A percentile compares a stretch with the other conserved stretches of the same genome.
Evolutionary conservation across 2,329 filamentous ascomycete genomes (phyloP).

Genomic region (Dactylellina sp.): DNA sequence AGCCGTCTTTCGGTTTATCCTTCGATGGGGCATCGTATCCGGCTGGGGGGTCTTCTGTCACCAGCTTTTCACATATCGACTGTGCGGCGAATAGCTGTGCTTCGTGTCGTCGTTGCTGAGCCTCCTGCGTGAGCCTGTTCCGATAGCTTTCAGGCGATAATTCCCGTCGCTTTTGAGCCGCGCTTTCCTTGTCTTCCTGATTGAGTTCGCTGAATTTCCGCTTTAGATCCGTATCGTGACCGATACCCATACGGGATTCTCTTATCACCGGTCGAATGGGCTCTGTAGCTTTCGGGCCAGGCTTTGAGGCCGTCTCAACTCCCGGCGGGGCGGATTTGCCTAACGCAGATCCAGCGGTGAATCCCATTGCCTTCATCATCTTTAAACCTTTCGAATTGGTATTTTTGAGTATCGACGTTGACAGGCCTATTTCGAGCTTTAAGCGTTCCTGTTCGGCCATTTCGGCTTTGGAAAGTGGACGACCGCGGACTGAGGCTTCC

Average conservation of each 20-base stretch:
- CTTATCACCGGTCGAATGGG: constrained; percentile 73
- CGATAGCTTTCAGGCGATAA: constrained; percentile 78
- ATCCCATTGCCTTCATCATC: constrained; percentile 98
- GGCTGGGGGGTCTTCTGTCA: constrained; percentile 67
- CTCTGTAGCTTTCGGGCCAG: constrained; percentile 65
- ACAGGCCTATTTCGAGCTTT: constrained; percentile 79
- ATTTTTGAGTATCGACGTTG: constrained; percentile 76
- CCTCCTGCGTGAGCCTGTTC: constrained; percentile 76
- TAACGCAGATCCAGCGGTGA: constrained; percentile 78
- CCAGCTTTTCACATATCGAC: constrained; percentile 82
- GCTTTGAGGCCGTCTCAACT: constrained; percentile 42
- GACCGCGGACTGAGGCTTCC: constrained; percentile 75
- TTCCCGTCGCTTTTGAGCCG: constrained; percentile 71
- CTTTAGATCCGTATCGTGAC: constrained; percentile 84
- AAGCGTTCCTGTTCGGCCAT: constrained; percentile 78
- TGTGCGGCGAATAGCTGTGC: constrained; percentile 80
- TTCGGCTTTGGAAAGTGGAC: constrained; percentile 83
- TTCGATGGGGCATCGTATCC: constrained; percentile 59
- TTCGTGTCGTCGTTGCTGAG: constrained; percentile 76
- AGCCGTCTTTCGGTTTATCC: constrained; percentile 49
- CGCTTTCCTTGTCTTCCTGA: constrained; percentile 61
- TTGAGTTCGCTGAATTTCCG: constrained; percentile 76
- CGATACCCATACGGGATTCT: constrained; percentile 87
- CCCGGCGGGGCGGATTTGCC: constrained; percentile 69
- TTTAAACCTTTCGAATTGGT: constrained; percentile 78